Evolutionary conservation across 192 early-diverging fungal species (phyloP).

Genomic region (Backusella liffmaniae): DNA sequence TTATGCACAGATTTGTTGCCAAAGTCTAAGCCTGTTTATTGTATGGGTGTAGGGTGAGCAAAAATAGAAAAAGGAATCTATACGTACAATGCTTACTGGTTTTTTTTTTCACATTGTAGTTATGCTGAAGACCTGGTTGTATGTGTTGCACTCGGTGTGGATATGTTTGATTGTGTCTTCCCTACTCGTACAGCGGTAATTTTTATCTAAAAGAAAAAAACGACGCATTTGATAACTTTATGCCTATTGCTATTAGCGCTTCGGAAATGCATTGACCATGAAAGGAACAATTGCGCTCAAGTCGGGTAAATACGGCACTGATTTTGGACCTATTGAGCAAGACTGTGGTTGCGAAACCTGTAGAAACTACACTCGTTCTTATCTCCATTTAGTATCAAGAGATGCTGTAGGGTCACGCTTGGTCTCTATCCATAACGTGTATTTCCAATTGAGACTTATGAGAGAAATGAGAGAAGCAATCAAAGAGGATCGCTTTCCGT

Average conservation of each 20-base stretch:
- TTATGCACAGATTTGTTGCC: conserved; percentile 81
- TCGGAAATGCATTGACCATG: conserved; percentile 80
- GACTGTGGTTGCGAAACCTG: conserved; percentile 78
- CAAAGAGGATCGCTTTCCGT: conserved; percentile 64
- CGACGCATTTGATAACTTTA: not conserved
- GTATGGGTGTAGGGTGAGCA: conserved; percentile 84
- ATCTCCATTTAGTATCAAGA: conserved; percentile 62
- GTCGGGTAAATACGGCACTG: conserved; percentile 59
- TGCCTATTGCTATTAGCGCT: conserved; percentile 46
- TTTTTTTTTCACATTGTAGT: conserved; percentile 13
- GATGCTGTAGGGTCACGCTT: conserved; percentile 82
- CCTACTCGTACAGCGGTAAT: conserved; percentile 80
- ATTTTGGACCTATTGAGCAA: conserved; percentile 72
- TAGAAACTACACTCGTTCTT: conserved; percentile 72
- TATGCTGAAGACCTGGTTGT: conserved; percentile 84
- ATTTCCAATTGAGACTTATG: conserved; percentile 85
- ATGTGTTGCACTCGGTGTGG: conserved; percentile 82
- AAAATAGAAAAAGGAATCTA: not conserved
- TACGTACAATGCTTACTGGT: not conserved
- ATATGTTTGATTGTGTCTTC: conserved; percentile 93
- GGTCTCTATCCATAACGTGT: conserved; percentile 80
- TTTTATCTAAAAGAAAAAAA: not conserved
- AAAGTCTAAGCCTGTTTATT: conserved; percentile 82
- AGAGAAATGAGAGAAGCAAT: conserved; percentile 71
- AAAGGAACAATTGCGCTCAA: conserved; percentile 67